These are phyloP conservation scores for Sutorius eximius DNA, from an alignment of 1,284 basidiomycete genomes.

Conservation along the genomic window DNA sequence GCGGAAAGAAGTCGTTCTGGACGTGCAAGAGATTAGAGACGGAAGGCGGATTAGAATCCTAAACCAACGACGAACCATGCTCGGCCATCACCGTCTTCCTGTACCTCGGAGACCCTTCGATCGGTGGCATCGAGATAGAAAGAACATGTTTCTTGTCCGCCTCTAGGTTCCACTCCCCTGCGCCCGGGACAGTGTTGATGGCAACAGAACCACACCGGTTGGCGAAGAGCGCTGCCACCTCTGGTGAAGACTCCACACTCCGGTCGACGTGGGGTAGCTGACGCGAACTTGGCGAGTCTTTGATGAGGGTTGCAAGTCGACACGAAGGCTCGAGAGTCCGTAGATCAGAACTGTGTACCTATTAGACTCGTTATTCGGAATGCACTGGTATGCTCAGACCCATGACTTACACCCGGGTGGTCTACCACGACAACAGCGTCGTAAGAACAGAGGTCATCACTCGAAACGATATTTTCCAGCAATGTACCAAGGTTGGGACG, in stretches of 20 bases:
- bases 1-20: conserved; percentile 44
- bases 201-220: conserved; percentile 52
- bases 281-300: conserved; percentile 50
- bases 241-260: conserved; percentile 27
- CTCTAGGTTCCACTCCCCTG: conserved; percentile 35
- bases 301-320: conserved; percentile 46
- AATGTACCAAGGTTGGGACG: conserved; percentile 39
- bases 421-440: conserved; percentile 66
- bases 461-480: conserved; percentile 44
- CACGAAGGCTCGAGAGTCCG: conserved; percentile 55
- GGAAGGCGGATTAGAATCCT: not conserved
- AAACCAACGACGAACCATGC: conserved; percentile 46
- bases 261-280: conserved; percentile 61
- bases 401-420: conserved; percentile 62
- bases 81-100: conserved; percentile 49
- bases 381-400: not conserved
- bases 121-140: conserved; percentile 51
- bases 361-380: conserved; percentile 1
- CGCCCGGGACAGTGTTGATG: conserved; percentile 41
- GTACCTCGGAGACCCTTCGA: conserved; percentile 42
- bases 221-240: conserved; percentile 45
- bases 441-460: conserved; percentile 54
- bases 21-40: conserved; percentile 5
- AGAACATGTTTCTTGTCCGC: conserved; percentile 54
- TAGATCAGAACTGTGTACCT: conserved; percentile 73